Evolutionary conservation across 148 eudicot species (phyloP).

Genomic region (Amaranthus hypochondriacus): DNA sequence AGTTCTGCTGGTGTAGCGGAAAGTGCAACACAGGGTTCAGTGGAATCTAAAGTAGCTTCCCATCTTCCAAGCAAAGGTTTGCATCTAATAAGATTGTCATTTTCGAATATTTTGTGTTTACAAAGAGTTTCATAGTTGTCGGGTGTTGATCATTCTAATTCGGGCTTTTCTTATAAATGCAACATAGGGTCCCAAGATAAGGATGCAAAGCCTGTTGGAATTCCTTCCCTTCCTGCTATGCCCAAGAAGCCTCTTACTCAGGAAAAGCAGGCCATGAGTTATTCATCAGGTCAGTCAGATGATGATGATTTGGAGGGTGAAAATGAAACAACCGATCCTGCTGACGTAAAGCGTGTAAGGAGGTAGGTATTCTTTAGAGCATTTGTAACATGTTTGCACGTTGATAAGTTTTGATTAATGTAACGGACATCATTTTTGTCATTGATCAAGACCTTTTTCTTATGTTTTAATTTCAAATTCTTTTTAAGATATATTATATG

Average conservation of each 20-base stretch:
- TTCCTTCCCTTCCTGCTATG: constrained; percentile 51
- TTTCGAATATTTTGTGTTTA: neutral
- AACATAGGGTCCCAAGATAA: constrained; percentile 54
- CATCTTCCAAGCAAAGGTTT: constrained; percentile 50
- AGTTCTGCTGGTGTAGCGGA: constrained; percentile 46
- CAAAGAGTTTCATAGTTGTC: neutral
- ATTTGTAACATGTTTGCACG: neutral
- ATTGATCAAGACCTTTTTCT: neutral
- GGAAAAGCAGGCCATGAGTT: constrained; percentile 78
- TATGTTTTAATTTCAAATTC: too few species aligned
- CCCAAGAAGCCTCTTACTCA: constrained; percentile 55
- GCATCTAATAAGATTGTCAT: constrained; percentile 6
- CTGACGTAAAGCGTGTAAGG: constrained; percentile 78
- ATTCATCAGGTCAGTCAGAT: constrained; percentile 85
- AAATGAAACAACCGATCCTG: constrained; percentile 58
- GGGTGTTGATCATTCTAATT: neutral
- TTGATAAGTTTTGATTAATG: neutral
- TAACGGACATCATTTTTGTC: neutral
- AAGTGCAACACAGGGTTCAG: constrained; percentile 46
- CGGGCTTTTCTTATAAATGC: neutral
- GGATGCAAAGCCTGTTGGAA: constrained; percentile 51
- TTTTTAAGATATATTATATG: too few species aligned
- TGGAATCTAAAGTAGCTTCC: constrained; percentile 43
- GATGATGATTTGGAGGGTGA: constrained; percentile 97
- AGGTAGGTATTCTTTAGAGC: constrained; percentile 29